Evolutionary conservation across 2,329 filamentous ascomycete genomes (phyloP).

Genomic region (Aspergillus floridensis): DNA sequence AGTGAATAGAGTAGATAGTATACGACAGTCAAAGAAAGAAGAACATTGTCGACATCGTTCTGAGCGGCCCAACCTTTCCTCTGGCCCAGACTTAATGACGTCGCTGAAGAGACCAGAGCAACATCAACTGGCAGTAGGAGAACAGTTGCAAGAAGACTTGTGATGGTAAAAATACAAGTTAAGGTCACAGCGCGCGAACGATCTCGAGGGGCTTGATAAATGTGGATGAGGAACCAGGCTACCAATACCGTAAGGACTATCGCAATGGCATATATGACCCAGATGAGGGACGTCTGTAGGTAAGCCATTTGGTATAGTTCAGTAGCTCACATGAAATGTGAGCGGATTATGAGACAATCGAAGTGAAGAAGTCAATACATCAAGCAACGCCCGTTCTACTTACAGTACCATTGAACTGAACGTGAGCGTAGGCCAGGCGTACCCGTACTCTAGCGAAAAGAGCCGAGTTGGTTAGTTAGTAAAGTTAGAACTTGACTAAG

Average conservation of each 20-base stretch:
- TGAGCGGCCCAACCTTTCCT: conserved; percentile 96
- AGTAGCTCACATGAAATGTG: conserved; percentile 14
- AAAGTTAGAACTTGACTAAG: neutral
- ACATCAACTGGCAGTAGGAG: conserved; percentile 93
- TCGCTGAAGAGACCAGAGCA: conserved; percentile 87
- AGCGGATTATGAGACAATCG: neutral
- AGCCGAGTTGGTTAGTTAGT: no score
- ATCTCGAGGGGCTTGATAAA: conserved; percentile 86
- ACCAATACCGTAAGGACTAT: conserved; percentile 72
- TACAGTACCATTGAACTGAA: conserved; percentile 5
- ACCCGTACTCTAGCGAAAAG: neutral
- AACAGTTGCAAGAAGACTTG: conserved; percentile 84
- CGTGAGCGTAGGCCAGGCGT: conserved; percentile 12
- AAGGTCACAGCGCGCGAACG: conserved; percentile 77
- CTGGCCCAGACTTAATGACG: conserved; percentile 67
- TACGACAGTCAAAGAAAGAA: conserved; percentile 77
- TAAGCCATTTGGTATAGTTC: conserved; percentile 54
- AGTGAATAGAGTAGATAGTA: conserved; percentile 93
- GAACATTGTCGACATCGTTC: conserved; percentile 71
- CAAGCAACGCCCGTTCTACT: neutral
- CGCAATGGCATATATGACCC: conserved; percentile 86
- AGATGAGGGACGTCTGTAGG: conserved; percentile 87
- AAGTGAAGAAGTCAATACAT: neutral
- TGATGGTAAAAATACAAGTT: conserved; percentile 83
- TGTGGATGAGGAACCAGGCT: conserved; percentile 80